Percentiles rank a stretch among this genome's conserved stretches.
Evolutionary conservation across 2,329 filamentous ascomycete species (phyloP).

Genomic region (Cladophialophora chaetospira): DNA sequence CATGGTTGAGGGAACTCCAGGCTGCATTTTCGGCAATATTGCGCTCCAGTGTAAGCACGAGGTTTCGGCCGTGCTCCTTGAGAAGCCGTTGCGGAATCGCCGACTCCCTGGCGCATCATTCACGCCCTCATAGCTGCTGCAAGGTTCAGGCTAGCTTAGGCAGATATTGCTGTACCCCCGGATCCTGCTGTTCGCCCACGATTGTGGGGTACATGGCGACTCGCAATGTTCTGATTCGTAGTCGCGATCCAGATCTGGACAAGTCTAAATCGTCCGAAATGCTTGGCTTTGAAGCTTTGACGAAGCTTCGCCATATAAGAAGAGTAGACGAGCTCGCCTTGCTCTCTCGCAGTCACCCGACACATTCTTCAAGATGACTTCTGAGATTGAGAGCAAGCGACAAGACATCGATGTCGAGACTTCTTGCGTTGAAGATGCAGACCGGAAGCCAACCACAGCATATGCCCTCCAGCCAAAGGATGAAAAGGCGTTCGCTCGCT

Average conservation of each 20-base stretch:
- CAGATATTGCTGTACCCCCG: no score
- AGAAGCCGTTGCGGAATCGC: no score
- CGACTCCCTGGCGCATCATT: no score
- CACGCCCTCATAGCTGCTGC: no score
- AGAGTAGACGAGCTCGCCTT: background rate
- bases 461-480: background rate
- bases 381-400: background rate
- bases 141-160: no score
- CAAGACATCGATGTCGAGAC: background rate
- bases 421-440: background rate
- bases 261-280: background rate
- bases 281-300: background rate
- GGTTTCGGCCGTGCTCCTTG: no score
- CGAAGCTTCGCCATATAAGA: background rate
- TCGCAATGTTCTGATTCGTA: background rate
- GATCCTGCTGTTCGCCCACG: no score
- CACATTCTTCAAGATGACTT: background rate
- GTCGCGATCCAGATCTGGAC: background rate
- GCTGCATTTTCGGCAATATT: no score
- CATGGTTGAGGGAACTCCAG: no score
- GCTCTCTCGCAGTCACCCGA: no score
- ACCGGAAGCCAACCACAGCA: background rate
- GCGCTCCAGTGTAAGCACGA: no score
- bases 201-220: background rate
- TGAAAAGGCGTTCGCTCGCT: background rate